phyloP scores from a whole-genome alignment of 2,329 filamentous ascomycete genomes.

The Pseudogymnoascus sp. region DNA sequence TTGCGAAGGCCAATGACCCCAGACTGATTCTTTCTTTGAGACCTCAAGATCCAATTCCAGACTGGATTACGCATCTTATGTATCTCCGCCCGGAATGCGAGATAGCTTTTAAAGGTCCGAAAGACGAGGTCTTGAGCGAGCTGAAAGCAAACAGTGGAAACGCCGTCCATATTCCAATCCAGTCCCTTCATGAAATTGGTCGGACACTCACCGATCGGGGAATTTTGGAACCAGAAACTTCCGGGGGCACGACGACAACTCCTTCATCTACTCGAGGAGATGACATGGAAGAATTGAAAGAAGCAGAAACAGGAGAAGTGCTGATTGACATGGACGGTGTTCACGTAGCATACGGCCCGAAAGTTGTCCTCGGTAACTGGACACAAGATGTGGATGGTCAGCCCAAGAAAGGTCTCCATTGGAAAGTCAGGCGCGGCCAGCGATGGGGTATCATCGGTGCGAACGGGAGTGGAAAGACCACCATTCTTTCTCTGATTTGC shows the following conservation, averaged over 20 bases:
- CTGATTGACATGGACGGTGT: constrained; percentile 85
- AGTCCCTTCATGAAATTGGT: constrained; percentile 25
- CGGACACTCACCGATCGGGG: constrained; percentile 22
- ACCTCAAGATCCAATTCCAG: constrained; percentile 78
- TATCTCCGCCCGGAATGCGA: constrained; percentile 62
- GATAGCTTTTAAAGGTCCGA: constrained; percentile 58
- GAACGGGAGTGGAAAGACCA: constrained; percentile 94
- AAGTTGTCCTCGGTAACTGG: constrained; percentile 77
- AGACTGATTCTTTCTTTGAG: constrained; percentile 70
- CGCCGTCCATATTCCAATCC: constrained; percentile 15
- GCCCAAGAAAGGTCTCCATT: constrained; percentile 59
- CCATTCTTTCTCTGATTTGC: constrained; percentile 81
- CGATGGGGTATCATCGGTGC: constrained; percentile 90
- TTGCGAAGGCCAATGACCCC: constrained; percentile 61
- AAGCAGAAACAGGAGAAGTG: constrained; percentile 41
- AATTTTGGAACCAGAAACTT: constrained; percentile 17
- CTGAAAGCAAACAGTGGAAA: constrained; percentile 42
- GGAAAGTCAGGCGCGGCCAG: constrained; percentile 76
- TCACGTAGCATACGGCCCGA: constrained; percentile 70
- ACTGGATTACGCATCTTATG: constrained; percentile 82
- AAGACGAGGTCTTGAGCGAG: constrained; percentile 51
- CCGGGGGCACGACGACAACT: background rate
- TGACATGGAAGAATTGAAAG: background rate
- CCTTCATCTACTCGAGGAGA: background rate
- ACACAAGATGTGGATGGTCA: constrained; percentile 46